Base-by-base conservation (phyloP, 306 rosid species). In the Lathyrus tuberosus region DNA sequence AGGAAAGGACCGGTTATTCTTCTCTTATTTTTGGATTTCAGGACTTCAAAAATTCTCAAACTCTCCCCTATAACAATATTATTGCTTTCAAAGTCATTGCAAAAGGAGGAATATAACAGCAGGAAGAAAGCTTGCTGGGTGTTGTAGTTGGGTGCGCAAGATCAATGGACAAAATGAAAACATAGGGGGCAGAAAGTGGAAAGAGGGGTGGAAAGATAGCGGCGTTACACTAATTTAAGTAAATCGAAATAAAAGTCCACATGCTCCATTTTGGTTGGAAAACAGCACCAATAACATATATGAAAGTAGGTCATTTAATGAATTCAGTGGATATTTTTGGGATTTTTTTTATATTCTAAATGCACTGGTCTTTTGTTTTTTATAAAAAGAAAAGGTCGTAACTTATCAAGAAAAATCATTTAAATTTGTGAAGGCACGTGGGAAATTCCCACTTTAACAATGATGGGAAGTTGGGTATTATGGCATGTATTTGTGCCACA, bases 381-480 rank as follows among this genome's bases (percentile, higher is more conserved):
- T 48, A 2, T 48, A 15, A 48, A 47, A 48, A 8, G 22, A 48
- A 48, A 8, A 22, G 3, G 4, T 3, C 0, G 24, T 48, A 48
- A 48, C 28, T 22, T 5, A 28, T 64, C 7, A 28, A 65, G 11
- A 13, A 15, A 26, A 71, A 10, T 10, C 53, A 10, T 5, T 57
- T 56, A 22, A 26, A 24, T 35, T 62, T 22, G 22, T 70, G 12
- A 37, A 47, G 56, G 8, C 35, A 13, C 30, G 16, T 31, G 67
- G 53, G 43, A 46, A 67, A 72, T 28, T 67, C 44, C 44, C 11
- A 37, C 14, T 15, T 77, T 15, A 44, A 48, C 10, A 8, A 4
- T 49, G 26, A 17, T 49, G 18, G 12, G 5, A 22, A 49, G 11
- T 17, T 49, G 28, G 57, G 28, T 17, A 17, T 17, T 8, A 8